Evolutionary conservation across 2,329 filamentous ascomycete species (phyloP).

Genomic region (Trichophyton rubrum): DNA sequence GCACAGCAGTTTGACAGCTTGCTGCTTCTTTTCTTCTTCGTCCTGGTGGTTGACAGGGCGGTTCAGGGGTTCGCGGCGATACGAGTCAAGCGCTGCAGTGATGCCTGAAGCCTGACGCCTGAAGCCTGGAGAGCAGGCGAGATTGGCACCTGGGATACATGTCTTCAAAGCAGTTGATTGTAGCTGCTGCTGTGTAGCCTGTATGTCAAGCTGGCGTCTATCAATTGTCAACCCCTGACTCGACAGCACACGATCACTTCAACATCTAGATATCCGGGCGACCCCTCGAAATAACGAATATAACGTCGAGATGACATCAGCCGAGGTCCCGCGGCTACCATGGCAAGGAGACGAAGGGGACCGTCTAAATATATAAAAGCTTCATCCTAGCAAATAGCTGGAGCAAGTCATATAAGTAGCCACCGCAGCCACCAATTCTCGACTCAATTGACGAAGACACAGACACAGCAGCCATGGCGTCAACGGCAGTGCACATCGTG

Average conservation of each 20-base stretch:
- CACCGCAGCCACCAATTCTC: not conserved
- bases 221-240: too few species aligned
- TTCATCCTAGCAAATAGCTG: not conserved
- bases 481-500: slow-evolving; percentile 21
- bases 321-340: not conserved
- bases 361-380: not conserved
- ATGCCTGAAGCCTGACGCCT: not conserved
- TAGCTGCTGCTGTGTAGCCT: not conserved
- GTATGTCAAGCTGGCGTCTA: not conserved
- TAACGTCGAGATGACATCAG: not conserved
- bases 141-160: not conserved
- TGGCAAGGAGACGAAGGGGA: not conserved
- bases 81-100: not conserved
- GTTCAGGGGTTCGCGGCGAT: not conserved
- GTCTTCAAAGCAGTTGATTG: not conserved
- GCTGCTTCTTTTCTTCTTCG: not conserved
- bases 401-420: not conserved
- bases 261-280: not conserved
- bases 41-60: not conserved
- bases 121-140: not conserved
- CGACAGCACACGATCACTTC: too few species aligned
- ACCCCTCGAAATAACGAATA: not conserved
- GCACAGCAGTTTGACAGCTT: not conserved
- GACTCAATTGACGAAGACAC: not conserved
- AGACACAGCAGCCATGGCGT: slow-evolving; percentile 16